Percentiles rank a stretch among this genome's conserved stretches.
Evolutionary conservation across 495 filamentous ascomycete species (phyloP).

Genomic region (Xylaria grammica): DNA sequence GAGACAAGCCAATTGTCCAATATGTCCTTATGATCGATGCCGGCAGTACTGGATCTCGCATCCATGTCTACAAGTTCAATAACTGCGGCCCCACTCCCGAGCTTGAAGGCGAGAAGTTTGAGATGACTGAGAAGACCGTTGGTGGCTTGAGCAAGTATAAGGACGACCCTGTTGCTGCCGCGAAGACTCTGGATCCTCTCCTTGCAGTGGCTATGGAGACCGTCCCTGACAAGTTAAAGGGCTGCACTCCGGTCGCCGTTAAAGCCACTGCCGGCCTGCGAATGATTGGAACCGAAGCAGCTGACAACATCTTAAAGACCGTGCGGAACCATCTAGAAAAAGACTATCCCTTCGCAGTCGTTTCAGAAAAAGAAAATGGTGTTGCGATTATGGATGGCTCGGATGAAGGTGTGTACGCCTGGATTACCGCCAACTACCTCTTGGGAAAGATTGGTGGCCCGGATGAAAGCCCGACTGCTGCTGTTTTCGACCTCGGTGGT

Average conservation of each 20-base stretch:
- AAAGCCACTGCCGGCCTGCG: conserved; percentile 96
- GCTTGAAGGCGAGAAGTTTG: conserved; percentile 87
- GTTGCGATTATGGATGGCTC: conserved; percentile 96
- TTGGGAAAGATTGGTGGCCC: conserved; percentile 95
- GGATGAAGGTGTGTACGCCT: conserved; percentile 97
- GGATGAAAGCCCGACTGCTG: conserved; percentile 87
- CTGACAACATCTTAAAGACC: conserved; percentile 80
- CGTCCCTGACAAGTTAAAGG: conserved; percentile 85
- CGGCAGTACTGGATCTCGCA: conserved; percentile 94
- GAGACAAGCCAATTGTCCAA: conserved; percentile 90
- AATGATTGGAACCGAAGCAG: conserved; percentile 80
- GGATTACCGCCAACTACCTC: conserved; percentile 98
- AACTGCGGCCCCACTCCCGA: conserved; percentile 97
- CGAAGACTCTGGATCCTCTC: conserved; percentile 84
- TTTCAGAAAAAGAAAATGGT: conserved; percentile 80
- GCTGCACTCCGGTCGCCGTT: conserved; percentile 88
- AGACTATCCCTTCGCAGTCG: conserved; percentile 89
- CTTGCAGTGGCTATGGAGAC: conserved; percentile 81
- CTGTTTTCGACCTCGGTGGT: conserved; percentile 94
- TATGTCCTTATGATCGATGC: conserved; percentile 99
- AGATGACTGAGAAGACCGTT: conserved; percentile 83
- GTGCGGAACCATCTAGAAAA: conserved; percentile 86
- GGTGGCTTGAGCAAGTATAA: conserved; percentile 86
- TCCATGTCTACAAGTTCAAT: conserved; percentile 98
- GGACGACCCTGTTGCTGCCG: conserved; percentile 82